These are phyloP conservation scores for Solanum sparsipilum DNA, from an alignment of 257 asterid genomes.

Conservation along the genomic window DNA sequence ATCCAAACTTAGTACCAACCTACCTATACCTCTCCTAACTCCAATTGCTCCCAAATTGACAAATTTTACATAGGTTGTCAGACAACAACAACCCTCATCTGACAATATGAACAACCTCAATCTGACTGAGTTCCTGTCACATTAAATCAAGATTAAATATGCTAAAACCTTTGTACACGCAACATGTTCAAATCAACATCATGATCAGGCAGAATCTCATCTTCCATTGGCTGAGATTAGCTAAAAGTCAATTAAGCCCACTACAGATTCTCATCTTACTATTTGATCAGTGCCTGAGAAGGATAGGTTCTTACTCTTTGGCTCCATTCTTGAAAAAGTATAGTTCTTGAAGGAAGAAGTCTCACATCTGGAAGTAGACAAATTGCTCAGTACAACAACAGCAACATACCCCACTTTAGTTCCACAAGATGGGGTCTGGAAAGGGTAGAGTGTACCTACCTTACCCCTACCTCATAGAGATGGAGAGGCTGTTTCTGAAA, in stretches of 20 bases:
- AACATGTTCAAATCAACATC: neutral
- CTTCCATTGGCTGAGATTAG: neutral
- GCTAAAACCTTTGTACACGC: neutral
- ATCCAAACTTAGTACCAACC: no score
- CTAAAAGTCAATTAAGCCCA: neutral
- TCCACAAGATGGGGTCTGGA: neutral
- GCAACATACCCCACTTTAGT: neutral
- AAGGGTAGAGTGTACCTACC: neutral
- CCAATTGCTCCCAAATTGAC: neutral
- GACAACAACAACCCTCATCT: neutral
- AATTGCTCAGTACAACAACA: neutral
- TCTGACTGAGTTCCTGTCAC: neutral
- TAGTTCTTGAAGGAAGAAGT: neutral
- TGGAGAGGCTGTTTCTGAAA: neutral
- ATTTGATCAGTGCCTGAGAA: neutral
- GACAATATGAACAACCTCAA: neutral
- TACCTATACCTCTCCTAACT: neutral
- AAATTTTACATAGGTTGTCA: neutral
- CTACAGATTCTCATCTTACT: neutral
- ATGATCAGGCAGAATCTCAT: neutral
- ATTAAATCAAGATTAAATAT: neutral
- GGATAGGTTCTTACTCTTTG: neutral
- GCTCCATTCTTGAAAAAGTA: neutral
- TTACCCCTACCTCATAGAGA: neutral
- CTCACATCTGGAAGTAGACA: neutral